phyloP scores from a whole-genome alignment of 441 rosid genomes.

The Gossypium schwendimanii region DNA sequence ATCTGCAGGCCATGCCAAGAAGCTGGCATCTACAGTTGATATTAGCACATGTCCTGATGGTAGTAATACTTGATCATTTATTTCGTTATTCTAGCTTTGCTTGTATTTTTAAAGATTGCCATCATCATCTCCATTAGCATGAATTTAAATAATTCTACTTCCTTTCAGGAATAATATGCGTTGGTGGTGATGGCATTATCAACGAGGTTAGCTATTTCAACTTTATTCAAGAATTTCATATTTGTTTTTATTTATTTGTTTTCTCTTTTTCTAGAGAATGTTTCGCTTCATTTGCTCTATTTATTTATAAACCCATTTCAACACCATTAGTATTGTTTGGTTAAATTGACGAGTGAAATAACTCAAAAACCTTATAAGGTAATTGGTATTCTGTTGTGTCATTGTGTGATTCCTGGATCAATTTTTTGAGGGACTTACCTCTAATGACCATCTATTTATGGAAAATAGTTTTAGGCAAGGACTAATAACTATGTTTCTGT shows the following conservation, averaged over 20 bases:
- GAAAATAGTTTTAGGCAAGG: neutral
- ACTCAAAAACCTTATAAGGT: neutral
- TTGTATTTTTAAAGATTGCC: slow-evolving; percentile 1
- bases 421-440: neutral
- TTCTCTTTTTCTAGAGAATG: neutral
- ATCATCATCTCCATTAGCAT: neutral
- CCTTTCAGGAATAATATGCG: slow-evolving; percentile 81
- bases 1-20: slow-evolving; percentile 89
- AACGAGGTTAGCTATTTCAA: slow-evolving; percentile 67
- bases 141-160: slow-evolving; percentile 19
- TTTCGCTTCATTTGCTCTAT: neutral
- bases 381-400: neutral
- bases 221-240: neutral
- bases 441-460: neutral
- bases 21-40: slow-evolving; percentile 78
- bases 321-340: neutral
- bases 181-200: slow-evolving; percentile 96
- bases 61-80: slow-evolving; percentile 27
- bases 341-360: neutral
- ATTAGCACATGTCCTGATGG: slow-evolving; percentile 89
- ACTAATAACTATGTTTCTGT: neutral
- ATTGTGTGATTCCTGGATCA: neutral
- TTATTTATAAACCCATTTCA: neutral
- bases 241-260: neutral
- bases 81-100: slow-evolving; percentile 1